Evolutionary conservation across 169 alveolate genomes (phyloP), one percentile per base, ranked within the genome.

Genomic region (Plasmodium gallinaceum): DNA sequence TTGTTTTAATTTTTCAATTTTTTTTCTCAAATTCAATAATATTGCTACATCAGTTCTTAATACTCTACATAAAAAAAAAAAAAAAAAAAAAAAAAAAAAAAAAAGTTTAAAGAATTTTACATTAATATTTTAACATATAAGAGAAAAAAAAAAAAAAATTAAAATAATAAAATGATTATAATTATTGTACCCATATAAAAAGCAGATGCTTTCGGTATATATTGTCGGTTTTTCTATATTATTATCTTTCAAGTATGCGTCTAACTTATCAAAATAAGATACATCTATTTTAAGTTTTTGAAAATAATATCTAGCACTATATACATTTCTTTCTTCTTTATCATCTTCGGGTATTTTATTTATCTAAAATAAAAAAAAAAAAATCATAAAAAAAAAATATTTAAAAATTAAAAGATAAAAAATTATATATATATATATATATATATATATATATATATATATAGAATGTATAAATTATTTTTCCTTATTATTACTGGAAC

Each of bases 201-300:
- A 80, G 85, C 90, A 80, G 12, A 80, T 80, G 24, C 66, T 80
- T 68, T 80, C 90, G 0, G 90, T 80, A 32, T 80, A 80, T 3
- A 80, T 65, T 6, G 90, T 80, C 45, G 90, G 90, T 32, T 80
- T 80, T 32, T 80, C 90, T 1, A 80, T 80, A 24, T 54, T 48
- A 64, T 80, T 80, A 12, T 80, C 90, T 48, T 65, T 68, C 42
- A 80, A 80, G 68, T 80, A 80, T 5, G 62, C 57, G 46, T 80
- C 85, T 68, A 80, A 16, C 68, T 80, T 80, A 46, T 80, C 90
- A 68, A 54, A 80, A 71, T 80, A 80, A 18, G 90, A 68, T 24
- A 80, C 68, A 80, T 80, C 90, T 16, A 80, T 80, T 66, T 80
- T 80, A 80, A 80, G 90, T 37, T 80, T 80, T 80, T 80, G 90